Percentiles rank a stretch among this genome's conserved stretches.
phyloP scores from a whole-genome alignment of 192 early-diverging fungal genomes.

The Coemansia sp. region DNA sequence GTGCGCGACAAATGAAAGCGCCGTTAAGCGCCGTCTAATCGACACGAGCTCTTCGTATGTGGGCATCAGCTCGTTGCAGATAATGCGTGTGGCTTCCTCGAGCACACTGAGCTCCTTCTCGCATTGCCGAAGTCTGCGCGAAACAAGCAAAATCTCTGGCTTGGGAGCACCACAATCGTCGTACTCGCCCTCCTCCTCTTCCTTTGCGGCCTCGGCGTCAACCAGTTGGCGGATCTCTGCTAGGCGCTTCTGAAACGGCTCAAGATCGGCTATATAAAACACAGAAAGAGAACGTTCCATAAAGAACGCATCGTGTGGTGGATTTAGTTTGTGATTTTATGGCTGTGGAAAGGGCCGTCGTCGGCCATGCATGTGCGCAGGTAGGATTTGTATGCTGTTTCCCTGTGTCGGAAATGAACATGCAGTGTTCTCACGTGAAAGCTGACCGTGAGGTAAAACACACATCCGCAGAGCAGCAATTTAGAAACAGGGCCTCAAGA shows the following conservation, averaged over 20 bases:
- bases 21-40: slow-evolving; percentile 64
- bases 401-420: slow-evolving; percentile 20
- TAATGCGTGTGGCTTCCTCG: slow-evolving; percentile 60
- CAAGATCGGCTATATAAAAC: slow-evolving; percentile 57
- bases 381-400: not conserved
- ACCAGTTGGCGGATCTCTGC: slow-evolving; percentile 64
- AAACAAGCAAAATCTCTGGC: slow-evolving; percentile 47
- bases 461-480: not conserved
- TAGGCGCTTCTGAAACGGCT: slow-evolving; percentile 64
- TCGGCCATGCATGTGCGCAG: not conserved
- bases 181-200: slow-evolving; percentile 19
- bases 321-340: not conserved
- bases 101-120: slow-evolving; percentile 53
- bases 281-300: not conserved
- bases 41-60: slow-evolving; percentile 72
- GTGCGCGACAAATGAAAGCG: slow-evolving; percentile 43
- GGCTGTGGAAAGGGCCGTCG: not conserved
- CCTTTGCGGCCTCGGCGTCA: slow-evolving; percentile 41
- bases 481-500: not conserved
- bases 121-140: slow-evolving; percentile 55
- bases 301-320: not conserved
- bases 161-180: not conserved
- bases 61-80: slow-evolving; percentile 74
- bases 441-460: not conserved
- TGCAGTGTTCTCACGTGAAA: slow-evolving; percentile 1